These are phyloP conservation scores for Fraxinus platypoda DNA, from an alignment of 305 asterid genomes.

Conservation along the genomic window DNA sequence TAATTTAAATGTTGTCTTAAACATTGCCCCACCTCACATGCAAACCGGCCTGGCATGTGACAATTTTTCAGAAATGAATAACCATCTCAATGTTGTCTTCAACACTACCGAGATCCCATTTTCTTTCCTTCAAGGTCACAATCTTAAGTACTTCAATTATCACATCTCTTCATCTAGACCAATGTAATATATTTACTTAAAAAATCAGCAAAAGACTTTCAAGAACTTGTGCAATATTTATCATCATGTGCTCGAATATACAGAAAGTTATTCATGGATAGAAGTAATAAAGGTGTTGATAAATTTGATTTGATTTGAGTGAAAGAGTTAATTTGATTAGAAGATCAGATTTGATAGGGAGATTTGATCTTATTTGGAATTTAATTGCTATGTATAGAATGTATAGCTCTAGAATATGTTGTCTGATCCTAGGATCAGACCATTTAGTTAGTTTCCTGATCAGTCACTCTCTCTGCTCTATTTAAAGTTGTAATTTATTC, in stretches of 20 bases:
- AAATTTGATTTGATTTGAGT: neutral
- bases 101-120: neutral
- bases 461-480: neutral
- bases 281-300: neutral
- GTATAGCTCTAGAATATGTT: neutral
- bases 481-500: neutral
- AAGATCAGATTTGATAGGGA: neutral
- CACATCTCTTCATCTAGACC: neutral
- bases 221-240: neutral
- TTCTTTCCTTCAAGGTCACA: neutral
- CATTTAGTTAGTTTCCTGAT: neutral
- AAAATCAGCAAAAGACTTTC: neutral
- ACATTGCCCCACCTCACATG: neutral
- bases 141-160: neutral
- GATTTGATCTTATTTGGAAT: neutral
- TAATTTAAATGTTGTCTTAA: neutral
- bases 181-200: neutral
- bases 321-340: neutral
- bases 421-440: neutral
- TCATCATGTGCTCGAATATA: neutral
- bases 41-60: neutral
- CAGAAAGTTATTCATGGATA: neutral
- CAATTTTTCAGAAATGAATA: neutral
- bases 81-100: neutral
- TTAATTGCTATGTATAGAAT: neutral